phyloP scores from a whole-genome alignment of 768 basidiomycete genomes.

The Boletus vinaceobasis region DNA sequence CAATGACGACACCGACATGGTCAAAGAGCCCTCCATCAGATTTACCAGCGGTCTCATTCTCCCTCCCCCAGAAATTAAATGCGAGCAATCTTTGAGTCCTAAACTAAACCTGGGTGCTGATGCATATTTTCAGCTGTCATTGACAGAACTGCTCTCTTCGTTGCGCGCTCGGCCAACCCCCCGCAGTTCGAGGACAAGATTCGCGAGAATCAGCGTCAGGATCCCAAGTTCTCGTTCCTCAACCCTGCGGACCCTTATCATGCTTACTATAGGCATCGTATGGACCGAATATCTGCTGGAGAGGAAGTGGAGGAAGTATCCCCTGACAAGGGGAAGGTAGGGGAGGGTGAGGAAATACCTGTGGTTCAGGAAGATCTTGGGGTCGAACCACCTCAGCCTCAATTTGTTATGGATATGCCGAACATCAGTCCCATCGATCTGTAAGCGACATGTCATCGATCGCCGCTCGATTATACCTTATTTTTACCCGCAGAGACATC shows the following conservation, averaged over 20 bases:
- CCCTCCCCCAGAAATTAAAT: conserved; percentile 94
- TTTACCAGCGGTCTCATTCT: conserved; percentile 88
- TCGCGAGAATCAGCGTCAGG: conserved; percentile 90
- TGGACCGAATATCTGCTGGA: conserved; percentile 78
- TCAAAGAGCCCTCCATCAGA: conserved; percentile 38
- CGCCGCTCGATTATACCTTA: neutral
- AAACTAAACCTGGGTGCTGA: conserved; percentile 4
- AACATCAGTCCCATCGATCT: conserved; percentile 86
- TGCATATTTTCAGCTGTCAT: conserved; percentile 65
- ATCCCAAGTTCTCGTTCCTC: conserved; percentile 98
- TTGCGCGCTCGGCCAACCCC: conserved; percentile 92
- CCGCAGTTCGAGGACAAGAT: conserved; percentile 95
- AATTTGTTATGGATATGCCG: conserved; percentile 84
- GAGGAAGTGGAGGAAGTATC: conserved; percentile 62
- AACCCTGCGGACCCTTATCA: conserved; percentile 97
- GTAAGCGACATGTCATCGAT: conserved; percentile 49
- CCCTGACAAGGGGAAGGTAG: conserved; percentile 43
- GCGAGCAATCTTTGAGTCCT: conserved; percentile 36
- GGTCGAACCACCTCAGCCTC: conserved; percentile 71
- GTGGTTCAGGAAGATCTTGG: conserved; percentile 57
- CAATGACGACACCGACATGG: conserved; percentile 41
- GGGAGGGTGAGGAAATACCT: conserved; percentile 30
- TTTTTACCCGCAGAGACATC: conserved; percentile 61
- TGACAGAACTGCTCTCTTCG: conserved; percentile 88
- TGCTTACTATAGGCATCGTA: conserved; percentile 93